Base-by-base conservation (phyloP, 352 stramenopile species). In the Phytopythium litorale region DNA sequence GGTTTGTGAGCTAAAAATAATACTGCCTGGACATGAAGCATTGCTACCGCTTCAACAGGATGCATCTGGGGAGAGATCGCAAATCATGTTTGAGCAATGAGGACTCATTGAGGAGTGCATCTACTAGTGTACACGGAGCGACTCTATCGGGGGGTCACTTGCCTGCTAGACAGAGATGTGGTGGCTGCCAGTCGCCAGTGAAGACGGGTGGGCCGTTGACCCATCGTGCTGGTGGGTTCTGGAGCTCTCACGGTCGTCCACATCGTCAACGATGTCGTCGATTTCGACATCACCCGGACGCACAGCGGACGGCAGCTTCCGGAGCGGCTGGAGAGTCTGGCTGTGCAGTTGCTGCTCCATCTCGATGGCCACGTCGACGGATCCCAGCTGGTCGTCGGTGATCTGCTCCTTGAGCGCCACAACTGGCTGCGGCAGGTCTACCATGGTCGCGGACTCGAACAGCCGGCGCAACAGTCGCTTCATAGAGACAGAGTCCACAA, bases 401-500 rank as follows among this genome's bases (percentile, higher is more conserved):
- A 67, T 64, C 16, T 48, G 45, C 23, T 73, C 61, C 59, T 87
- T 85, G 49, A 87, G 64, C 33, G 76, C 65, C 51, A 84, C 51
- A 46, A 72, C 37, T 28, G 67, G 63, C 18, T 68, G 42, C 23
- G 79, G 74, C 9, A 86, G 60, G 0, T 88, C 68, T 35, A 88
- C 71, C 12, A 86, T 63, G 8, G 76, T 79, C n/a, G 71, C 66
- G 15, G 72, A 78, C 59, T 91, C 79, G 40, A 86, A 78, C 42
- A 87, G 48, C 30, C 65, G 68, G 32, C 72, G 70, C 5, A 89
- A 55, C 4, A 73, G 28, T 7, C 70, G 68, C 66, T 88, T 45
- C 52, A 57, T 58, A 49, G 21, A 7, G 0, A 21, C 21, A 2
- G 15, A 40, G 19, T 35, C 21, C 5, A 19, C 12, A 16, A 49